Evolutionary conservation across 306 rosid genomes (phyloP).

Genomic region (Vigna hirtella): DNA sequence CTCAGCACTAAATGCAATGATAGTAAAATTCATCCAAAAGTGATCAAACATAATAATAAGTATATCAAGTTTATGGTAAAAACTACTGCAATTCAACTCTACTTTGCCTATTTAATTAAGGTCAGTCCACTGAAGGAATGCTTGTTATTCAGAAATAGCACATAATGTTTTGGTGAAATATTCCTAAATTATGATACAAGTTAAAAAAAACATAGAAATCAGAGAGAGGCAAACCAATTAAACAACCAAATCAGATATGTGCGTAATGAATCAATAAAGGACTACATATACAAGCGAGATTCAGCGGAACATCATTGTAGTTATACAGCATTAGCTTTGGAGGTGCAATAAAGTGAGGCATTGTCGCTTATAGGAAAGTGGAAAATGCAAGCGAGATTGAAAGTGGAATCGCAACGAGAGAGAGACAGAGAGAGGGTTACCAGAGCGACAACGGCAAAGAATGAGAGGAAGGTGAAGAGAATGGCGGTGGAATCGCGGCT

Average conservation of each 20-base stretch:
- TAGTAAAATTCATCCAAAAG: background rate
- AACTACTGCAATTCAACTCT: conserved; percentile 3
- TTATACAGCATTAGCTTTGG: background rate
- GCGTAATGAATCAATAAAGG: background rate
- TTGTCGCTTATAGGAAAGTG: background rate
- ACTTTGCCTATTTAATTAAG: background rate
- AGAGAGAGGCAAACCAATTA: background rate
- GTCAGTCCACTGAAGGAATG: background rate
- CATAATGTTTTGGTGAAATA: too few relatives aligned
- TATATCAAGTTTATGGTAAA: background rate
- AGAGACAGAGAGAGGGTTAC: conserved; percentile 50
- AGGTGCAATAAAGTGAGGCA: background rate
- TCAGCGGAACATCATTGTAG: background rate
- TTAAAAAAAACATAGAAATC: background rate
- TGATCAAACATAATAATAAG: background rate
- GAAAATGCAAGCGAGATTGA: background rate
- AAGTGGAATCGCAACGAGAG: background rate
- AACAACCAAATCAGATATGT: background rate
- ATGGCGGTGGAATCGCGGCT: conserved; percentile 47
- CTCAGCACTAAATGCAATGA: background rate
- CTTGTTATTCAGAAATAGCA: background rate
- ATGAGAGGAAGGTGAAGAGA: conserved; percentile 41
- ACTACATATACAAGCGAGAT: background rate
- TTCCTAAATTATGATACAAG: background rate
- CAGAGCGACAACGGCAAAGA: conserved; percentile 59